A percentile compares a stretch with the other conserved stretches of the same genome.
phyloP scores from a whole-genome alignment of 805 yeast genomes.

The Spathaspora sp. region DNA sequence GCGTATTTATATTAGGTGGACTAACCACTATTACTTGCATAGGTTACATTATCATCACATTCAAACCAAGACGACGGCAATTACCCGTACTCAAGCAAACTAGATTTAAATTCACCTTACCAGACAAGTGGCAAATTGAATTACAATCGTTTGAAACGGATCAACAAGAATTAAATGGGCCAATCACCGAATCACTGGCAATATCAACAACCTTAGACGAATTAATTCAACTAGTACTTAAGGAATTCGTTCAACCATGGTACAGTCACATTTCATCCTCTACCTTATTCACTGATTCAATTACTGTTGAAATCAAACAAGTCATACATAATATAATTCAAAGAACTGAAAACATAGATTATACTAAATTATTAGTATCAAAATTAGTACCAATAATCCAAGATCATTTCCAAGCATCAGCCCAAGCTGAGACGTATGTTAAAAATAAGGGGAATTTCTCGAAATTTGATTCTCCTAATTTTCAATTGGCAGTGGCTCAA shows the following conservation, averaged over 20 bases:
- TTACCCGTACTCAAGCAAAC: neutral
- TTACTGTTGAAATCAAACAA: conserved; percentile 41
- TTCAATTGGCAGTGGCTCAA: conserved; percentile 38
- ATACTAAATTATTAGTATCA: conserved; percentile 54
- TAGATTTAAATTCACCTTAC: conserved; percentile 5
- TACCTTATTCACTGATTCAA: conserved; percentile 29
- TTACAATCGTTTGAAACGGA: conserved; percentile 19
- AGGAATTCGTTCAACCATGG: conserved; percentile 60
- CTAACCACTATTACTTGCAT: neutral
- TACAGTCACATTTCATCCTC: conserved; percentile 40
- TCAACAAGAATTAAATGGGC: conserved; percentile 16
- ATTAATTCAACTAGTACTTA: conserved; percentile 44
- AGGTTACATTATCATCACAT: neutral
- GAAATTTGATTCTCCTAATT: conserved; percentile 23
- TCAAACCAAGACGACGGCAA: neutral
- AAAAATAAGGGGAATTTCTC: conserved; percentile 16
- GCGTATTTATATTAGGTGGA: neutral
- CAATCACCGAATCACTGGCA: conserved; percentile 45
- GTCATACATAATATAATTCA: conserved; percentile 40
- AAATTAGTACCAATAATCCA: conserved; percentile 62
- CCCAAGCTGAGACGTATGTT: conserved; percentile 37
- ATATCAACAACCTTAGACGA: conserved; percentile 52
- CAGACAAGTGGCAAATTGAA: conserved; percentile 12
- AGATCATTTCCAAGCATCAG: conserved; percentile 55
- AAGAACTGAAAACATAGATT: conserved; percentile 45